These are phyloP conservation scores for Trichophyton rubrum DNA, from an alignment of 2,329 filamentous ascomycete genomes.

Conservation along the genomic window DNA sequence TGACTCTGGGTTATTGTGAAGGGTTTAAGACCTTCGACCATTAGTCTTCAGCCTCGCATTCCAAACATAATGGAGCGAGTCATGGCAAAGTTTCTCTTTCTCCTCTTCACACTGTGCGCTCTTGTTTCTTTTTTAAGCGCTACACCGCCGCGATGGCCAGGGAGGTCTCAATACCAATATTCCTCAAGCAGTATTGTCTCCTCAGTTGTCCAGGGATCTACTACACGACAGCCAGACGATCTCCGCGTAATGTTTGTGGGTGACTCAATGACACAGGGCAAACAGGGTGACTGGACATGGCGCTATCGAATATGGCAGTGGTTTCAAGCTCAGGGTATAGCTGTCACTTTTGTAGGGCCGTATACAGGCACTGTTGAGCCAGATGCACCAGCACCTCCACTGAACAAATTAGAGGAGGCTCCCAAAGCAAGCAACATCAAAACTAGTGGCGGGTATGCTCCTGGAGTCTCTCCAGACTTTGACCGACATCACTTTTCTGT, in stretches of 20 bases:
- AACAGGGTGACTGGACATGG: neutral
- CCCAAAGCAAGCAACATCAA: neutral
- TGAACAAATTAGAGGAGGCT: neutral
- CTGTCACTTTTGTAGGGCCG: neutral
- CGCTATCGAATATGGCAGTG: neutral
- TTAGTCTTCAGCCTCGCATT: neutral
- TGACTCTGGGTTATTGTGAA: neutral
- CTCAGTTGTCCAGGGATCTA: neutral
- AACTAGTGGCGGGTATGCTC: neutral
- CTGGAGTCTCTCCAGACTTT: neutral
- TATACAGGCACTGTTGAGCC: neutral
- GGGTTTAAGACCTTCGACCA: neutral
- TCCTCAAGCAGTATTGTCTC: neutral
- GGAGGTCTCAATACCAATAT: neutral
- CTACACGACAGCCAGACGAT: neutral
- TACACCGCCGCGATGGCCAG: neutral
- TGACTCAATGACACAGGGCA: neutral
- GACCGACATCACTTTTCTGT: neutral
- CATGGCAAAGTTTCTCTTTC: neutral
- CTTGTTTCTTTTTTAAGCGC: neutral
- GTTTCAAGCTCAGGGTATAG: neutral
- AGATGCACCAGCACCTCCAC: neutral
- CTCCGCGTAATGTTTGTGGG: neutral
- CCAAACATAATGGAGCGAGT: neutral
- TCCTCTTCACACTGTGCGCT: neutral